phyloP scores from a whole-genome alignment of 1,284 basidiomycete genomes.

The Peniophora sp. region DNA sequence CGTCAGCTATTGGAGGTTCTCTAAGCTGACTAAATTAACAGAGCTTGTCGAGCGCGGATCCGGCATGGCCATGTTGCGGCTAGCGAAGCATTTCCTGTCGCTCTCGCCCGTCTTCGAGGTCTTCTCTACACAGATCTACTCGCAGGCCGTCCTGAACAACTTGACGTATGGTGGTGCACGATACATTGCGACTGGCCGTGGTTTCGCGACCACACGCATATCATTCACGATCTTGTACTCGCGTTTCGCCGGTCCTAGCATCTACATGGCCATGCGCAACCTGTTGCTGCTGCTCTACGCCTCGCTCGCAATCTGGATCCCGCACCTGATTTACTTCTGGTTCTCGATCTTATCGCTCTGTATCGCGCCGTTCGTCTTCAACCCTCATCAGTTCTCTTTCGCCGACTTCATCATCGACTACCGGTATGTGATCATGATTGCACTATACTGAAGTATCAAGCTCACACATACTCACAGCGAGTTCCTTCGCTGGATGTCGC shows the following conservation, averaged over 20 bases:
- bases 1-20: not conserved
- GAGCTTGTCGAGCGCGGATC: constrained; percentile 93
- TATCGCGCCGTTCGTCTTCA: constrained; percentile 94
- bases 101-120: constrained; percentile 95
- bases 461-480: constrained; percentile 43
- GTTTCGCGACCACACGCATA: constrained; percentile 92
- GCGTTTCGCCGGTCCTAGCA: constrained; percentile 95
- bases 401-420: constrained; percentile 97
- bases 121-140: constrained; percentile 96
- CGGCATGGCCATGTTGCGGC: constrained; percentile 86
- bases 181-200: constrained; percentile 95
- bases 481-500: constrained; percentile 96
- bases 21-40: constrained; percentile 20
- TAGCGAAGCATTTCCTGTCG: constrained; percentile 92
- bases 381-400: constrained; percentile 95
- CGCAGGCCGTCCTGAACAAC: constrained; percentile 91
- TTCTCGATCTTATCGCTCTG: constrained; percentile 85
- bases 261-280: constrained; percentile 95
- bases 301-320: constrained; percentile 87
- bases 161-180: constrained; percentile 93
- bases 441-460: too few relatives aligned
- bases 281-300: constrained; percentile 83
- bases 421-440: constrained; percentile 17
- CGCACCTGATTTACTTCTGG: constrained; percentile 97
- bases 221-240: constrained; percentile 94